A percentile compares a stretch with the other conserved stretches of the same genome.
Conservation (phyloP, 2,329 filamentous ascomycete species). For the Alternaria consortialis region DNA sequence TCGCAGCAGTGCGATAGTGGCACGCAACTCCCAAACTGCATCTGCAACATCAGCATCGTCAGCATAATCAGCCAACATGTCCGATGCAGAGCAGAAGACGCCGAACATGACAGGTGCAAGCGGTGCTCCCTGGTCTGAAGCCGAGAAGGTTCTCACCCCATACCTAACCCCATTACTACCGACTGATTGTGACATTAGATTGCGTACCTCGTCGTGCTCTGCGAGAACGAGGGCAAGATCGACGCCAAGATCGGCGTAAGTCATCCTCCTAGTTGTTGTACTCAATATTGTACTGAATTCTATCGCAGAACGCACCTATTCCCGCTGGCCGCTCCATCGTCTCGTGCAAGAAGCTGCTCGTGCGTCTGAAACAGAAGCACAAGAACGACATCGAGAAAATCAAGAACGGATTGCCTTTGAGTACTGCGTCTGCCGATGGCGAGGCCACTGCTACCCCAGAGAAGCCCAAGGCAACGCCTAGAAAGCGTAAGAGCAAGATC, state of each 20-base stretch:
- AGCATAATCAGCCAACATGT: constrained; percentile 11
- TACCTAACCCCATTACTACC: background rate
- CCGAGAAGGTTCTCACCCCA: constrained; percentile 24
- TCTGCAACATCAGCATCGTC: background rate
- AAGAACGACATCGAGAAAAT: constrained; percentile 36
- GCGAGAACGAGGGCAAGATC: constrained; percentile 29
- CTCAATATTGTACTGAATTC: constrained; percentile 4
- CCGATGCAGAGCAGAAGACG: constrained; percentile 12
- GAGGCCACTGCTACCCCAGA: background rate
- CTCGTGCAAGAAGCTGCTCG: constrained; percentile 38
- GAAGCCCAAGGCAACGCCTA: constrained; percentile 18
- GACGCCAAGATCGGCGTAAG: constrained; percentile 28
- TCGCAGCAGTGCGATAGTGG: background rate
- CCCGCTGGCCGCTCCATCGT: constrained; percentile 33
- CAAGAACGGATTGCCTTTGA: constrained; percentile 20
- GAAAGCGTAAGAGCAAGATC: constrained; percentile 32
- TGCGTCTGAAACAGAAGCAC: constrained; percentile 35
- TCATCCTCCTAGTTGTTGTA: background rate
- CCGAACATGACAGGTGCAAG: constrained; percentile 21
- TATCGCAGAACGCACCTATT: constrained; percentile 28
- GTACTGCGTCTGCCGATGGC: constrained; percentile 1
- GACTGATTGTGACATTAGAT: constrained; percentile 24
- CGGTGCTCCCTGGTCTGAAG: constrained; percentile 32
- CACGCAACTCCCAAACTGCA: background rate
- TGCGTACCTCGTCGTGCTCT: constrained; percentile 30